phyloP scores from a whole-genome alignment of 768 basidiomycete species.

The Russula abietina region DNA sequence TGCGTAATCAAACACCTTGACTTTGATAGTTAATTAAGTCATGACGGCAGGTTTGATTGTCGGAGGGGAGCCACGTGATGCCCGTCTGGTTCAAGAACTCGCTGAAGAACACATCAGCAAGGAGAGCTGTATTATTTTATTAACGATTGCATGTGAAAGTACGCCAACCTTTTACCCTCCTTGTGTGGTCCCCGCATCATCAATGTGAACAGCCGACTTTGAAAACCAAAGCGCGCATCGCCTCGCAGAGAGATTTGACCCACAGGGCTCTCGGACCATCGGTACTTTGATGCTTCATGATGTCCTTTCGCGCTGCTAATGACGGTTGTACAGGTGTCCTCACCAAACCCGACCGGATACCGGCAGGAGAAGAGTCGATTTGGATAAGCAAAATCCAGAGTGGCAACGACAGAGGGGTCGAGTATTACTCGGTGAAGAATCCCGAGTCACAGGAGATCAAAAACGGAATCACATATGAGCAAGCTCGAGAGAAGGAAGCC shows the following conservation, averaged over 20 bases:
- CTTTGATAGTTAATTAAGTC: neutral
- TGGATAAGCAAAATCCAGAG: conserved; percentile 16
- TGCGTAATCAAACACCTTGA: conserved; percentile 16
- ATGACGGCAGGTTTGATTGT: conserved; percentile 47
- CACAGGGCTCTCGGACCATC: conserved; percentile 60
- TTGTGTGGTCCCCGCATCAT: neutral
- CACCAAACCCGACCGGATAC: conserved; percentile 19
- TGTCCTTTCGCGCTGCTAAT: neutral
- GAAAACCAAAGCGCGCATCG: conserved; percentile 72
- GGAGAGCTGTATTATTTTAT: conserved; percentile 55
- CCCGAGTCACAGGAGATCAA: conserved; percentile 18
- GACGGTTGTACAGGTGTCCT: conserved; percentile 7
- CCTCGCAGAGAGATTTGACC: conserved; percentile 56
- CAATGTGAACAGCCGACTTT: conserved; percentile 52
- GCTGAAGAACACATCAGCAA: conserved; percentile 54
- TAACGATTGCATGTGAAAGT: conserved; percentile 65
- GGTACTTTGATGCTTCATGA: conserved; percentile 37
- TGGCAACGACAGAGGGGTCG: neutral
- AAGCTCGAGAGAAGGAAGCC: conserved; percentile 13
- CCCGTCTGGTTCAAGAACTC: conserved; percentile 53
- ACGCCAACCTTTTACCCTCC: conserved; percentile 22
- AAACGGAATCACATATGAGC: conserved; percentile 20
- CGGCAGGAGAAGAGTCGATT: conserved; percentile 11
- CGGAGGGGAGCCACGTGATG: conserved; percentile 48
- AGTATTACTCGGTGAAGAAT: conserved; percentile 24